Evolutionary conservation across 73 alveolate species (phyloP).

Genomic region (Urostyla sp.): DNA sequence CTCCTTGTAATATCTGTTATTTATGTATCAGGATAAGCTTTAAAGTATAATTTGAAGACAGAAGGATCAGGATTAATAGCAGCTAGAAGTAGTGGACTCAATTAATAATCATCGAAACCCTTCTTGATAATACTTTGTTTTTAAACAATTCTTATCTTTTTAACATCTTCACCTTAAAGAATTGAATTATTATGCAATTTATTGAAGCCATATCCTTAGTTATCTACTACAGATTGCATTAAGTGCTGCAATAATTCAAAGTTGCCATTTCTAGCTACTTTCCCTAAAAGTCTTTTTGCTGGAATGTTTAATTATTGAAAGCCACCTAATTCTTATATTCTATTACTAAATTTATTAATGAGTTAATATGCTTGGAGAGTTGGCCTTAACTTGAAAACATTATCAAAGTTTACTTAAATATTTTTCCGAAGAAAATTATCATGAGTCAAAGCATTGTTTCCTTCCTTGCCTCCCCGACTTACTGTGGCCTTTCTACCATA

Average conservation of each 20-base stretch:
- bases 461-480: constrained; percentile 92
- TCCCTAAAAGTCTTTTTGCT: constrained; percentile 41
- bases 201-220: constrained; percentile 86
- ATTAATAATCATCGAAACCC: constrained; percentile 3
- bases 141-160: neutral
- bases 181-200: constrained; percentile 84
- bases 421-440: constrained; percentile 61
- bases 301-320: constrained; percentile 40
- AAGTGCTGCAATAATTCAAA: constrained; percentile 76
- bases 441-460: constrained; percentile 95
- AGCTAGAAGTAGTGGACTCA: constrained; percentile 87
- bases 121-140: constrained; percentile 1
- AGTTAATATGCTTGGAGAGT: too few species aligned
- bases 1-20: constrained; percentile 79
- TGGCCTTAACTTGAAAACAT: too few species aligned
- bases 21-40: constrained; percentile 64
- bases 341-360: too few species aligned
- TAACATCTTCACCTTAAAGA: constrained; percentile 15
- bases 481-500: constrained; percentile 82
- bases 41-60: constrained; percentile 69
- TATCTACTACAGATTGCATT: constrained; percentile 69
- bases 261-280: constrained; percentile 79
- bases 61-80: constrained; percentile 84
- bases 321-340: neutral
- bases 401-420: too few species aligned